Evolutionary conservation across 768 basidiomycete species (phyloP).

Genomic region (Termitomyces sp.): DNA sequence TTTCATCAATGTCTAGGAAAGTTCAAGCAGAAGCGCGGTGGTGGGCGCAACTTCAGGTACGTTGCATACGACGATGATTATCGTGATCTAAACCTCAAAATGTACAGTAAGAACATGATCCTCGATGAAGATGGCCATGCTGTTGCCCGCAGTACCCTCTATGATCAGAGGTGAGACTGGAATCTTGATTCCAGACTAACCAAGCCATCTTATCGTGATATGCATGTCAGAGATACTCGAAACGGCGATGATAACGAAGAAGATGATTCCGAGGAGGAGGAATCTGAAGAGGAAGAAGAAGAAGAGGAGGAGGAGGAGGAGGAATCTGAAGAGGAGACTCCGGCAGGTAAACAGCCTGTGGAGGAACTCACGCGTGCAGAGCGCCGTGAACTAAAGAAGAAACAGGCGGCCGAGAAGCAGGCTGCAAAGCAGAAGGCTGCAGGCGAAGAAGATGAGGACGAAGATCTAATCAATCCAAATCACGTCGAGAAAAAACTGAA

Average conservation of each 20-base stretch:
- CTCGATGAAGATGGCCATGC: constrained; percentile 56
- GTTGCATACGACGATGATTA: constrained; percentile 5
- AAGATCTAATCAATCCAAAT: constrained; percentile 75
- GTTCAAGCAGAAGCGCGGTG: constrained; percentile 84
- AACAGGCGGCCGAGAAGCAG: constrained; percentile 40
- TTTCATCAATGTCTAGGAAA: constrained; percentile 42
- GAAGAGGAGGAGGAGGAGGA: constrained; percentile 33
- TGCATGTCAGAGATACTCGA: constrained; percentile 9
- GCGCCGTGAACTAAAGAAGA: constrained; percentile 80
- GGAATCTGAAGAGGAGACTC: constrained; percentile 37
- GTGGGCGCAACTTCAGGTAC: constrained; percentile 81
- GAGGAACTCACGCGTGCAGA: constrained; percentile 68
- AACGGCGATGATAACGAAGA: constrained; percentile 27
- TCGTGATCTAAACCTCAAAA: constrained; percentile 5
- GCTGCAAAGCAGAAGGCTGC: constrained; percentile 31
- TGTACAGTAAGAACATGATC: constrained; percentile 51
- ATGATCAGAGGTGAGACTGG: constrained; percentile 33
- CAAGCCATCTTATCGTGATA: constrained; percentile 9
- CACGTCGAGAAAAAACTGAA: constrained; percentile 69
- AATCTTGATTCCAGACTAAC: neutral
- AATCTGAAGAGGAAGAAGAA: constrained; percentile 31
- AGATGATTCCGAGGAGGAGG: constrained; percentile 41
- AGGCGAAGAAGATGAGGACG: constrained; percentile 47
- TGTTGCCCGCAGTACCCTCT: constrained; percentile 22
- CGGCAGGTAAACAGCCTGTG: constrained; percentile 30